Conservation (phyloP, 2,329 filamentous ascomycete genomes). For the Dryadomyces quercivorus region DNA sequence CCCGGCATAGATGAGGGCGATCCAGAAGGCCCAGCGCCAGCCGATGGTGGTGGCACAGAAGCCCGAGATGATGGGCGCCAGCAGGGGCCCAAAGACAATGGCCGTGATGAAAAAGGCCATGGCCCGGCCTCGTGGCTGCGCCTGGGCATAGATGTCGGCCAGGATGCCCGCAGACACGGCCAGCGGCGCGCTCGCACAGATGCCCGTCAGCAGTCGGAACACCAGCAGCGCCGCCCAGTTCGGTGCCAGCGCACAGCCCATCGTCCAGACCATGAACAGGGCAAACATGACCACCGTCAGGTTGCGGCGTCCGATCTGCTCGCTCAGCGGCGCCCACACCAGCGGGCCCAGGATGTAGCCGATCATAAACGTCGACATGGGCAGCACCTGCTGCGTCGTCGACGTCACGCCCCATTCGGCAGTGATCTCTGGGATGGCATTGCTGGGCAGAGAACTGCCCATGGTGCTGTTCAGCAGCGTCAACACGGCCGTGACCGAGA, state of each 20-base stretch:
- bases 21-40: constrained; percentile 63
- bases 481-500: neutral
- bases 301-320: constrained; percentile 47
- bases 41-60: constrained; percentile 39
- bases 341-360: constrained; percentile 27
- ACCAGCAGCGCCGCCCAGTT: constrained; percentile 39
- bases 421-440: neutral
- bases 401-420: neutral
- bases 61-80: constrained; percentile 53
- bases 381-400: neutral
- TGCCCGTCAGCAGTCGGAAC: constrained; percentile 38
- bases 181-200: constrained; percentile 46
- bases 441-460: neutral
- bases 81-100: constrained; percentile 54
- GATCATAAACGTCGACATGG: neutral
- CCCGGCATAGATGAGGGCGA: constrained; percentile 56
- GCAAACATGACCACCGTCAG: constrained; percentile 32
- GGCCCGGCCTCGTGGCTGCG: constrained; percentile 41
- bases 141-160: constrained; percentile 52
- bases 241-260: constrained; percentile 43
- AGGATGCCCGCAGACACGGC: constrained; percentile 51
- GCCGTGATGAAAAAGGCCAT: constrained; percentile 48
- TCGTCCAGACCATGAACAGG: constrained; percentile 36
- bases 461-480: neutral
- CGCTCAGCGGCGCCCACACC: constrained; percentile 53